These are phyloP conservation scores for Tuctoria greenei DNA, from an alignment of 176 grass and related monocot species.

Conservation along the genomic window DNA sequence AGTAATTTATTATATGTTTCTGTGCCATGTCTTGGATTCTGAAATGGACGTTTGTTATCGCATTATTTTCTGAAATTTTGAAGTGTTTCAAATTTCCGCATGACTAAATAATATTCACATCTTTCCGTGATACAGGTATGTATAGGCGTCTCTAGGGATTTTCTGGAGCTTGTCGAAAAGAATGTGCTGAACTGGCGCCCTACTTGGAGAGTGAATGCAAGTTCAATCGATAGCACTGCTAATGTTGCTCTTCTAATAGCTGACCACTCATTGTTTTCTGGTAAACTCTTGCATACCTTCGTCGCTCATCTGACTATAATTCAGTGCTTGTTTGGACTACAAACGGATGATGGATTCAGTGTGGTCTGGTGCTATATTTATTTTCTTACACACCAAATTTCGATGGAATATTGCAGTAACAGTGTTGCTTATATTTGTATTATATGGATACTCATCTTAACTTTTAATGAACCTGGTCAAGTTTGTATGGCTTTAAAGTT, in stretches of 20 bases:
- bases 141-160: conserved; percentile 59
- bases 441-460: background rate
- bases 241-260: conserved; percentile 76
- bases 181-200: conserved; percentile 59
- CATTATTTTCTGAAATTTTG: background rate
- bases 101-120: conserved; percentile 1
- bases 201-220: conserved; percentile 65
- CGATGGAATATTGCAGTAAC: conserved; percentile 1
- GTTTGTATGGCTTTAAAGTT: conserved; percentile 8
- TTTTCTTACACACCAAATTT: background rate
- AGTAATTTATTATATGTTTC: background rate
- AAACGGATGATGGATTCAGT: background rate
- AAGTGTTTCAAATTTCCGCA: background rate
- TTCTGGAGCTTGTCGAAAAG: conserved; percentile 69
- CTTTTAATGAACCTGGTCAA: conserved; percentile 1
- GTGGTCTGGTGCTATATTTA: background rate
- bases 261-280: conserved; percentile 77
- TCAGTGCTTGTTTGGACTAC: background rate
- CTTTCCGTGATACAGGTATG: conserved; percentile 46
- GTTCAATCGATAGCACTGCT: conserved; percentile 54
- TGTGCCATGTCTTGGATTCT: background rate
- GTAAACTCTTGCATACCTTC: conserved; percentile 44
- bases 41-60: background rate
- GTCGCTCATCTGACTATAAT: conserved; percentile 3
- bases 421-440: background rate